Base-by-base conservation (phyloP, 768 basidiomycete species). In the Podaxis sp. region DNA sequence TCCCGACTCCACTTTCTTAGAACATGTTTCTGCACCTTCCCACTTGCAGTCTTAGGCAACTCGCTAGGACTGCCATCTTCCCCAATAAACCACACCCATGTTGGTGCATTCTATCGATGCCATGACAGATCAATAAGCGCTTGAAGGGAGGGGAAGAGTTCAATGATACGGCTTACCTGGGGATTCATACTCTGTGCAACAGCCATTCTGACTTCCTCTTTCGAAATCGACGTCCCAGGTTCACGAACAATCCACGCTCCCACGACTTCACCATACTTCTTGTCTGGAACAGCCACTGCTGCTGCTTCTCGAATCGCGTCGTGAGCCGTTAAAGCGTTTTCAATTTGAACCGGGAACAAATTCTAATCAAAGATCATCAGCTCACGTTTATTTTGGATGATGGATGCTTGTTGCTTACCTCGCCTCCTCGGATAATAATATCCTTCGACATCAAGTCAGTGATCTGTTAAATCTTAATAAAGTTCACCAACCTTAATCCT, bases 371-470 rank as follows among this genome's bases (percentile, higher is more conserved):
- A 41, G 17, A 38, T 55, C 41, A 40, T 53, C 20, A 58, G 57
- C 15, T 62, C 50, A 12, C 15, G 57, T 38, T 59, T 10, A 24
- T 61, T 13, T 15, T 41, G 24, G n/a, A 33, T 8, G 22, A 26
- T 48, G 54, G 51, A 46, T 4, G 28, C 52, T 40, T 44, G 33
- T 48, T 30, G 51, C 75, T 11, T 64, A 88, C 89, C 81, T 94
- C 92, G 65, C 92, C 92, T 17, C 91, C 92, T 20, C 92, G 87
- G 65, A 94, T 93, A 67, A 94, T 92, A 57, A 93, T 84, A 71
- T 94, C 92, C 85, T 89, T 59, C 6, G 20, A 41, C 13, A 50
- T 40, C 17, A 58, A 6, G 17, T 56, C 15, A 40, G 37, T 46
- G 17, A 15, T 64, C 36, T 20, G 12, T 38, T 15, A 26, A 56